Percentiles rank a stretch among this genome's conserved stretches.
Conservation (phyloP, 2,329 filamentous ascomycete species). For the Exophiala spinifera region DNA sequence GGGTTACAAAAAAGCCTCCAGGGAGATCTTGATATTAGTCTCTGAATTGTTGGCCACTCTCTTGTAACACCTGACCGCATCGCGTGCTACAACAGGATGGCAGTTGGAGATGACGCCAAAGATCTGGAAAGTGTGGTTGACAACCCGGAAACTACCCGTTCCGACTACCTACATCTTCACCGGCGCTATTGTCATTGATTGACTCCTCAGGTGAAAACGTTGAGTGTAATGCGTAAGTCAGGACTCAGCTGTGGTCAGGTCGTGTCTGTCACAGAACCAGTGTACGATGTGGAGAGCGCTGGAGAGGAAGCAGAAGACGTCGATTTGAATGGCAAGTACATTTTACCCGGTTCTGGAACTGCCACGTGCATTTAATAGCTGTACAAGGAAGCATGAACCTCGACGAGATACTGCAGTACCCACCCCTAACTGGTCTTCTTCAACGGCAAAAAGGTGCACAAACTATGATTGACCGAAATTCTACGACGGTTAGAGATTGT, state of each 20-base stretch:
- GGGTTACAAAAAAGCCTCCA: too few relatives aligned
- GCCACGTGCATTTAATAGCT: slow-evolving; percentile 49
- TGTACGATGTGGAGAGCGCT: not conserved
- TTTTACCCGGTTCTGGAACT: slow-evolving; percentile 54
- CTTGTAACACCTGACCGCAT: too few relatives aligned
- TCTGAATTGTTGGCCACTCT: too few relatives aligned
- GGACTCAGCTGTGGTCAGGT: slow-evolving; percentile 39
- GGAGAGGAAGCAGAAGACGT: slow-evolving; percentile 29
- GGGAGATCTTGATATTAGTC: too few relatives aligned
- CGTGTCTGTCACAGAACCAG: slow-evolving; percentile 22
- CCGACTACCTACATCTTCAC: slow-evolving; percentile 36
- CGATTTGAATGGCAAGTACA: slow-evolving; percentile 45
- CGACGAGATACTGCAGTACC: slow-evolving; percentile 37
- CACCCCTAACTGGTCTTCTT: slow-evolving; percentile 36
- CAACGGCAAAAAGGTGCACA: slow-evolving; percentile 49
- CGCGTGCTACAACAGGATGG: too few relatives aligned
- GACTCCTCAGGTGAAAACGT: slow-evolving; percentile 39
- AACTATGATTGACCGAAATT: slow-evolving; percentile 56
- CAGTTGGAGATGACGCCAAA: too few relatives aligned
- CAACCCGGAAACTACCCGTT: slow-evolving; percentile 31
- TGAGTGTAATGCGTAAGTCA: slow-evolving; percentile 33
- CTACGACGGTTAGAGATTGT: slow-evolving; percentile 58
- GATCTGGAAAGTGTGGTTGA: not conserved
- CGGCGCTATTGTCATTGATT: slow-evolving; percentile 47
- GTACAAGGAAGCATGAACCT: slow-evolving; percentile 44